phyloP scores from a whole-genome alignment of 2,329 filamentous ascomycete genomes.

The Tympanopsis confertula region DNA sequence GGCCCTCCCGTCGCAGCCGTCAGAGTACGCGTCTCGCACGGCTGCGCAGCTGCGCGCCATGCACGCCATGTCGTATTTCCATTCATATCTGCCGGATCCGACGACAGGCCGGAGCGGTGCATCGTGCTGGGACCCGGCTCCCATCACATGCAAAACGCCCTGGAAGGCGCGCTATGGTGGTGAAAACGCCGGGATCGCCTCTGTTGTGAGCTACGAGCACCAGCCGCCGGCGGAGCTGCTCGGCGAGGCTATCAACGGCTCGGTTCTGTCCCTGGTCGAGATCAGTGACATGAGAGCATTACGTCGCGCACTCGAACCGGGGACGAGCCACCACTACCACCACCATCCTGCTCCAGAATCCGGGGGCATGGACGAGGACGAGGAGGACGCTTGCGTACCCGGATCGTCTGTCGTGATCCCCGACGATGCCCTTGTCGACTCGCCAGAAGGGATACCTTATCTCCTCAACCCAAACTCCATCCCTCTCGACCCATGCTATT shows the following conservation, averaged over 20 bases:
- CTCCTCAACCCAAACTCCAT: constrained; percentile 41
- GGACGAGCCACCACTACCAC: constrained; percentile 2
- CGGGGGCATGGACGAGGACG: constrained; percentile 2
- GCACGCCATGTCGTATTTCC: constrained; percentile 75
- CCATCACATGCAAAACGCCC: constrained; percentile 44
- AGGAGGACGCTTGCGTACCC: constrained; percentile 3
- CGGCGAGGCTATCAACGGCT: constrained; percentile 56
- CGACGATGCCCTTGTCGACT: constrained; percentile 20
- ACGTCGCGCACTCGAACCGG: constrained; percentile 13
- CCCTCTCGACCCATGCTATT: constrained; percentile 46
- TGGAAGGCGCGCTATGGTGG: constrained; percentile 51
- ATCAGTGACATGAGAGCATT: constrained; percentile 43
- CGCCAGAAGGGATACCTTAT: constrained; percentile 47
- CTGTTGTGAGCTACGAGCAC: constrained; percentile 57
- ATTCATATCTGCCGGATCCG: constrained; percentile 24
- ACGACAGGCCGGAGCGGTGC: constrained; percentile 6
- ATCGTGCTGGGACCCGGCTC: constrained; percentile 35
- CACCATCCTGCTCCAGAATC: constrained; percentile 6
- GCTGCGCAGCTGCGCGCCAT: constrained; percentile 58
- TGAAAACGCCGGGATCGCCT: constrained; percentile 39
- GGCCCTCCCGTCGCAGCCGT: constrained; percentile 45
- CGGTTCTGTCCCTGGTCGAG: constrained; percentile 55
- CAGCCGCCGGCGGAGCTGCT: constrained; percentile 46
- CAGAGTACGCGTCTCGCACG: constrained; percentile 43
- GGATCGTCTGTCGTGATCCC: constrained; percentile 5